Base-by-base conservation (phyloP, 768 basidiomycete species). In the Lactarius indigo region DNA sequence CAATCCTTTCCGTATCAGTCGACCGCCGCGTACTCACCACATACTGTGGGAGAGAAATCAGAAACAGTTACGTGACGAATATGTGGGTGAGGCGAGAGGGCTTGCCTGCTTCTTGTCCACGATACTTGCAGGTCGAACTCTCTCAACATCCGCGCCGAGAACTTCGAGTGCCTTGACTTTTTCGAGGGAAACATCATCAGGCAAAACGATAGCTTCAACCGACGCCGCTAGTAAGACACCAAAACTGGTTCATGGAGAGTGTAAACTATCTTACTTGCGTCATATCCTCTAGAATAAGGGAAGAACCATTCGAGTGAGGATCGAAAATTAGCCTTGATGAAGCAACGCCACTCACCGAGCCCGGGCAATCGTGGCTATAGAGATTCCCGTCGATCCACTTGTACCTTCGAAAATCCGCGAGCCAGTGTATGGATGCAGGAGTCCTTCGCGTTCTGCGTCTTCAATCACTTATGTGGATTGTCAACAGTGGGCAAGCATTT, bases 381-480 rank as follows among this genome's bases (percentile, higher is more conserved):
- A 97, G 64, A 98, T 98, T 7, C 97, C 95, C 0, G 95, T 97
- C 0, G 93, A 95, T 9, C 94, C 97, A 4, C 96, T 93, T 0
- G 96, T 99, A 4, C 97, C 97, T 76, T 98, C 97, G 65, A 98
- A 99, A 44, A 99, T 94, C 8, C 92, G 87, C 0, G 92, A 97
- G 7, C 91, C 90, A 0, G 93, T 95, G 68, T 94, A 77, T 0
- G 96, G 97, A 64, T 88, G 84, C 1, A 99, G 78, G 2, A 94
- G 79, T 0, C 95, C 95, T 66, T 84, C 80, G 10, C 83, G 83
- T 75, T 98, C 96, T 0, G 97, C 97, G 72, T 98, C 92, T 68
- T 95, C 85, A 70, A 99, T 94, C 82, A 98, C 96, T 98, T 74
- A 18, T 28, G 41, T 3, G 28, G 12, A 33, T 18, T 20, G 59